These are phyloP conservation scores for Pythium utonaiense DNA, from an alignment of 352 stramenopile species.

Conservation along the genomic window DNA sequence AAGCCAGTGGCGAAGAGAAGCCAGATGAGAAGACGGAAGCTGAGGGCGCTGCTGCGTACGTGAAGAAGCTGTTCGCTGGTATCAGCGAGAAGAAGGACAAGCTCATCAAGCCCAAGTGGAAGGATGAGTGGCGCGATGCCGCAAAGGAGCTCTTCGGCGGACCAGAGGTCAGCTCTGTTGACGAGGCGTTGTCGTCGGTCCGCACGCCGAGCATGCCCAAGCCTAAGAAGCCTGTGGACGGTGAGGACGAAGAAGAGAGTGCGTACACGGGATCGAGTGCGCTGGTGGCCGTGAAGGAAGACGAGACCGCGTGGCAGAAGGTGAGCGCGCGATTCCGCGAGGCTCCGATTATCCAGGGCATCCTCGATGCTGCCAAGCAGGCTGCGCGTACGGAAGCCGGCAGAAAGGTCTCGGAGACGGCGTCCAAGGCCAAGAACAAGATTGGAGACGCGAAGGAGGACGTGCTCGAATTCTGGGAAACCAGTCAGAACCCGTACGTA, in stretches of 20 bases:
- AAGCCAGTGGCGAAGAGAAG: background rate
- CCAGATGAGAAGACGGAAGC: background rate
- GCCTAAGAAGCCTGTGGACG: constrained; percentile 25
- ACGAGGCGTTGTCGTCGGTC: constrained; percentile 72
- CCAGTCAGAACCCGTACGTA: constrained; percentile 95
- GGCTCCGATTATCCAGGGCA: constrained; percentile 93
- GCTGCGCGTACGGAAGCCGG: constrained; percentile 73
- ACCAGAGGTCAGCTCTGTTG: constrained; percentile 65
- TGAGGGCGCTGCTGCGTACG: constrained; percentile 44
- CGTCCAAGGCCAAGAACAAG: constrained; percentile 78
- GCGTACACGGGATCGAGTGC: constrained; percentile 67
- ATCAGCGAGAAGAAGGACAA: constrained; percentile 56
- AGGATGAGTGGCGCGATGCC: constrained; percentile 67
- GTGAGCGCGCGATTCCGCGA: constrained; percentile 92
- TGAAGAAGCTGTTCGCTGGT: constrained; percentile 52
- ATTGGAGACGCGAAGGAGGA: constrained; percentile 80
- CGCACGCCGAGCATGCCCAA: constrained; percentile 44
- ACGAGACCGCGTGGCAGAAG: constrained; percentile 92
- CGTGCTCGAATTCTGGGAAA: constrained; percentile 96
- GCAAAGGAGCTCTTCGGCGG: constrained; percentile 77
- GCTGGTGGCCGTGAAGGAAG: constrained; percentile 89
- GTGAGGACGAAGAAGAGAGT: constrained; percentile 36
- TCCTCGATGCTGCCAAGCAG: constrained; percentile 78
- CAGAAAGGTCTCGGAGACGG: constrained; percentile 64
- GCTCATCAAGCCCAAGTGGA: constrained; percentile 55